Base-by-base conservation (phyloP, 345 rosid genomes). In the Pelargonium nanum region DNA sequence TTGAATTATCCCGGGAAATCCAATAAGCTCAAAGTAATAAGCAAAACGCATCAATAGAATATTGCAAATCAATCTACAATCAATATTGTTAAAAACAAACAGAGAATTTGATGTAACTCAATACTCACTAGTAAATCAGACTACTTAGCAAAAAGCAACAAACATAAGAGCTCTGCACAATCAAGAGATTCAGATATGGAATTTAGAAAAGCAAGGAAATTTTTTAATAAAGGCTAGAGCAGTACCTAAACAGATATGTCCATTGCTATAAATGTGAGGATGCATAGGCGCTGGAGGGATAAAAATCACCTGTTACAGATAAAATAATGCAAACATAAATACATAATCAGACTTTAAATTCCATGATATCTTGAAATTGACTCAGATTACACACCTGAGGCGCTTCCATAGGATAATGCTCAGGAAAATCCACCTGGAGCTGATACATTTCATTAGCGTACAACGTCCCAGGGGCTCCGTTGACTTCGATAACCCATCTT, bases 351-450 rank as follows among this genome's bases (percentile, higher is more conserved):
- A 40, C 13, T 0, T 6, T 40, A 12, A 40, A 40, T 40, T 40
- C 48, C 48, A 6, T 40, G 15, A 6, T 40, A 9, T 40, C 48
- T 10, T 17, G 48, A 40, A 40, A 40, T 1, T 3, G 48, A n/a
- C n/a, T 40, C 22, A 52, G 10, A n/a, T 20, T 4, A 48, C 53
- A 52, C 22, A 89, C 97, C 90, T 93, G 99, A 1, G 97, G 99
- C 0, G 99, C 92, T 76, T 94, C 99, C 97, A 90, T 94, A 8
- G 99, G 99, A 67, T 94, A 94, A 70, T 86, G 92, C 68, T 87
- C 99, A 7, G 99, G 96, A 56, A 94, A 94, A 78, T 94, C 99
- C 64, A 88, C 99, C 79, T 94, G 99, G 74, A 94, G 95, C 72
- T 90, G 96, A 74, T 84, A 94, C 1, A 81, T 86, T 56, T 94